Conservation (phyloP, 305 asterid genomes). For the Solanum chacoense region DNA sequence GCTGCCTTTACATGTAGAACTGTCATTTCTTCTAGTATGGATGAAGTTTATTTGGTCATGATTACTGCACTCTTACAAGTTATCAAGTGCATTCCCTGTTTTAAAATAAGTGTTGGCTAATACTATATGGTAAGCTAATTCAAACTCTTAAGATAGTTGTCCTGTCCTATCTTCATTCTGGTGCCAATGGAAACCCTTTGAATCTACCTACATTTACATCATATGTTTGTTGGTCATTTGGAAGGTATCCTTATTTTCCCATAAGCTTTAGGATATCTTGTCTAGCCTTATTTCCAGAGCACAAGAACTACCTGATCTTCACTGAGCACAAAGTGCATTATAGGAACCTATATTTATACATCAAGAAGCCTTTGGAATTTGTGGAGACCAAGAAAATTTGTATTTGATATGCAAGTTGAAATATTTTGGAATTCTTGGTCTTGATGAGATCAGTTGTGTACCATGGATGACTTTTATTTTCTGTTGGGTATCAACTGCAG, state of each 20-base stretch:
- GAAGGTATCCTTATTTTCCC: background rate
- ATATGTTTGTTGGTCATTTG: background rate
- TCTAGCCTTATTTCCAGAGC: background rate
- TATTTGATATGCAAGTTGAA: background rate
- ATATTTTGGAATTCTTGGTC: background rate
- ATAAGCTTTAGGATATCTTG: background rate
- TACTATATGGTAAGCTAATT: background rate
- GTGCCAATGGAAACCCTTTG: background rate
- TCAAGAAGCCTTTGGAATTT: background rate
- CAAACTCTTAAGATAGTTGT: background rate
- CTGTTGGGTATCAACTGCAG: constrained; percentile 31
- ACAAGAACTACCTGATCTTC: background rate
- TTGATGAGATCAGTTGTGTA: background rate
- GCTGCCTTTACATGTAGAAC: background rate
- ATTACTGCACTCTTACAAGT: background rate
- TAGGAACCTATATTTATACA: background rate
- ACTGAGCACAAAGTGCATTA: background rate
- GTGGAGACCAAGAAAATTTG: background rate
- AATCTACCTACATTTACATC: background rate
- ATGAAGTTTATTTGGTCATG: background rate
- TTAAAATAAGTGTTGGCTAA: background rate
- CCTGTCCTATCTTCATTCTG: background rate
- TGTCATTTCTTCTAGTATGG: background rate
- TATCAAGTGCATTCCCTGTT: background rate
- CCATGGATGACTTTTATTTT: background rate